Conservation (phyloP, 495 filamentous ascomycete species). For the Penicillium simplicissimum region DNA sequence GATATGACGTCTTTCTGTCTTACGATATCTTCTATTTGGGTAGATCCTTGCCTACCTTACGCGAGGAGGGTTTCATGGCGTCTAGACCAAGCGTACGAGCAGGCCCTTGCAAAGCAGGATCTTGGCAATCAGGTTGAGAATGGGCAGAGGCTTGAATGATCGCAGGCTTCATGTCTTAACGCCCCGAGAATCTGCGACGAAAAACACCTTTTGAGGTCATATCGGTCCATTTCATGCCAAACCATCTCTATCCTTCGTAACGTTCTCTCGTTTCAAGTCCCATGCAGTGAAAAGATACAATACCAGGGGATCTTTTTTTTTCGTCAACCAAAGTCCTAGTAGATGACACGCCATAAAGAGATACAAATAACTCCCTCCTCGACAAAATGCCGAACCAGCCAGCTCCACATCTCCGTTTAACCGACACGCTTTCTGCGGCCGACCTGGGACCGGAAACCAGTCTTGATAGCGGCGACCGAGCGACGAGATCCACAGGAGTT, state of each 20-base stretch:
- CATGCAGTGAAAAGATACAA: slow-evolving; percentile 11
- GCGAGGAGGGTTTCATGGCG: too few relatives aligned
- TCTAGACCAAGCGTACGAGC: too few relatives aligned
- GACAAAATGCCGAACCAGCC: slow-evolving; percentile 17
- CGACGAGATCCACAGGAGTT: slow-evolving; percentile 89
- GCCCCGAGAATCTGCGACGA: too few relatives aligned
- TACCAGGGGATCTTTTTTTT: slow-evolving; percentile 14
- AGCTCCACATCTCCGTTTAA: slow-evolving; percentile 28
- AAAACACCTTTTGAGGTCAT: not conserved
- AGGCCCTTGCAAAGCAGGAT: too few relatives aligned
- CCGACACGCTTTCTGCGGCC: slow-evolving; percentile 79
- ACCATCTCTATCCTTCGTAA: slow-evolving; percentile 27
- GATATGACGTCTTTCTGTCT: too few relatives aligned
- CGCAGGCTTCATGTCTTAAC: too few relatives aligned
- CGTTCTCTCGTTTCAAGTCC: slow-evolving; percentile 25
- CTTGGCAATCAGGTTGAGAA: too few relatives aligned
- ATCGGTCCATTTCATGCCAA: slow-evolving; percentile 28
- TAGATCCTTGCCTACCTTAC: too few relatives aligned
- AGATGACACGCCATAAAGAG: slow-evolving; percentile 27
- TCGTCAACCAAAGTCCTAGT: slow-evolving; percentile 17
- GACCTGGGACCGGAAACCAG: slow-evolving; percentile 97
- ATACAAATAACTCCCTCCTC: slow-evolving; percentile 27
- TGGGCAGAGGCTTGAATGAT: too few relatives aligned
- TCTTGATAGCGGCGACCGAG: slow-evolving; percentile 96
- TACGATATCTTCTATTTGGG: too few relatives aligned